Evolutionary conservation across 768 basidiomycete species (phyloP).

Genomic region (Phanerochaete sordida): DNA sequence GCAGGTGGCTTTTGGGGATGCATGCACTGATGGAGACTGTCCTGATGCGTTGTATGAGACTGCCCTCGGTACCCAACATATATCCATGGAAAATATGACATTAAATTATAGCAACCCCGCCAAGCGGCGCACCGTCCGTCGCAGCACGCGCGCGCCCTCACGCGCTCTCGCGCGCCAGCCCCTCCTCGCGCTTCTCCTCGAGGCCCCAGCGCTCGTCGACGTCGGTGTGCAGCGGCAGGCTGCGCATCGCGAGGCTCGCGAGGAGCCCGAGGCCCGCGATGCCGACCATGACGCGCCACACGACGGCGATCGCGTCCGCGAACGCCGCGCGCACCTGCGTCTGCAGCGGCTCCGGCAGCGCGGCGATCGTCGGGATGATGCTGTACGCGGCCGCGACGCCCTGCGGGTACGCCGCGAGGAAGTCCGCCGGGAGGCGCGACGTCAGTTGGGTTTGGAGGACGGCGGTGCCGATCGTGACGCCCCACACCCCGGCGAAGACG

Average conservation of each 20-base stretch:
- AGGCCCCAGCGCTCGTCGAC: conserved; percentile 28
- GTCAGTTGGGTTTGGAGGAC: conserved; percentile 31
- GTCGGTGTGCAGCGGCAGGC: conserved; percentile 21
- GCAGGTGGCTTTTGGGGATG: no score
- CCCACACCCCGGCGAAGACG: conserved; percentile 20
- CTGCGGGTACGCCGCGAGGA: conserved; percentile 14
- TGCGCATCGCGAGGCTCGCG: conserved; percentile 20
- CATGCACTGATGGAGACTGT: no score
- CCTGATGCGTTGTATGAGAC: no score
- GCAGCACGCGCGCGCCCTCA: no score
- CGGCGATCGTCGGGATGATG: conserved; percentile 19
- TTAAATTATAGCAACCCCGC: no score
- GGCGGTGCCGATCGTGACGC: conserved; percentile 28
- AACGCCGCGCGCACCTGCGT: conserved; percentile 28
- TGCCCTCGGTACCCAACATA: no score
- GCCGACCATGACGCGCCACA: conserved; percentile 30
- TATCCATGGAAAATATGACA: no score
- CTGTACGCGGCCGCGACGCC: conserved; percentile 20
- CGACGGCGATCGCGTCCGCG: conserved; percentile 20
- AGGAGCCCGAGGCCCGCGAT: conserved; percentile 26
- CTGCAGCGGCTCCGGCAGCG: conserved; percentile 24
- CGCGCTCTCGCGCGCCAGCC: no score
- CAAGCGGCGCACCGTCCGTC: no score
- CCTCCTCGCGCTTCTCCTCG: no score
- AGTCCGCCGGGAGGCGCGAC: conserved; percentile 21